phyloP scores from a whole-genome alignment of 306 rosid genomes.

The Prunus fruticosa region DNA sequence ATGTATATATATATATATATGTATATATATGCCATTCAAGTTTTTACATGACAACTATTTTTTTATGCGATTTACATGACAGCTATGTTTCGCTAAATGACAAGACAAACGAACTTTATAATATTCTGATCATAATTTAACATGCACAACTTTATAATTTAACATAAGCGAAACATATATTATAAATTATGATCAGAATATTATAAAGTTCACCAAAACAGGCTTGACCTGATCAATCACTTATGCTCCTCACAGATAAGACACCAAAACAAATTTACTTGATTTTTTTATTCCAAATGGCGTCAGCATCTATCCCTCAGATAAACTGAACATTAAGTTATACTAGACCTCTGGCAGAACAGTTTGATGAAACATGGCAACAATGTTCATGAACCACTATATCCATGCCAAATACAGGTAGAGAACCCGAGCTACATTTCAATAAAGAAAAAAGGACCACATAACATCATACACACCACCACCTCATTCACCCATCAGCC shows the following conservation, averaged over 20 bases:
- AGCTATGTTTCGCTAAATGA: background rate
- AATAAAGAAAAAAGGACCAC: background rate
- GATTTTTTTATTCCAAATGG: background rate
- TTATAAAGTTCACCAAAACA: no score
- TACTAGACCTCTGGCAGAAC: background rate
- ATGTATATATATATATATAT: no score
- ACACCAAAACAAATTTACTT: background rate
- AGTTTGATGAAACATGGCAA: slow-evolving; percentile 23
- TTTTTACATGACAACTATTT: no score
- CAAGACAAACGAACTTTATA: background rate
- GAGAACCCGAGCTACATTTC: background rate
- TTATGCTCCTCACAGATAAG: slow-evolving; percentile 1
- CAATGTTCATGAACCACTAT: background rate
- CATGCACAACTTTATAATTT: background rate
- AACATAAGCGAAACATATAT: no score
- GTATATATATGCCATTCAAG: no score
- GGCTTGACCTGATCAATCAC: slow-evolving; percentile 15
- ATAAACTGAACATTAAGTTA: background rate
- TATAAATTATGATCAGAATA: no score
- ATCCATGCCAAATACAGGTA: background rate
- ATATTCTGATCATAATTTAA: background rate
- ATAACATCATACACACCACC: background rate
- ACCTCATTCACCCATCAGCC: background rate
- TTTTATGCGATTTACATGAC: no score
- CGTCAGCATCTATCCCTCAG: background rate